Conservation (phyloP, 768 basidiomycete species). For the Hypsizygus marmoreus region DNA sequence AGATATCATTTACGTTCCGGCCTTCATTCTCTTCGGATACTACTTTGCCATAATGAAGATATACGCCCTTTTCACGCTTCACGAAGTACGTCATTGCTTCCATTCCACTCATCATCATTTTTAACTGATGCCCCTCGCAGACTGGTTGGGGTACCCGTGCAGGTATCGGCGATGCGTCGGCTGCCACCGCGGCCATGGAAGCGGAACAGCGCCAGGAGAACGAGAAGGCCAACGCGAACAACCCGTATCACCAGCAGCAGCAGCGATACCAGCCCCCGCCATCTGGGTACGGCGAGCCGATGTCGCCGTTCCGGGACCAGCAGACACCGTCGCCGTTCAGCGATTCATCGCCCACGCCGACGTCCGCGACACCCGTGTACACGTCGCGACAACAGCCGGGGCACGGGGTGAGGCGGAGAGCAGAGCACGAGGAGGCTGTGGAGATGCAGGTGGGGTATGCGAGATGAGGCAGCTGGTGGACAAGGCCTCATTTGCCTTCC, state of each 20-base stretch:
- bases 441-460: slow-evolving; percentile 42
- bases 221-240: slow-evolving; percentile 28
- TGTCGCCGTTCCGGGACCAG: slow-evolving; percentile 32
- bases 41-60: slow-evolving; percentile 96
- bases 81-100: slow-evolving; percentile 60
- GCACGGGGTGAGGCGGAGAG: slow-evolving; percentile 21
- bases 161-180: slow-evolving; percentile 83
- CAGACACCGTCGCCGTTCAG: slow-evolving; percentile 27
- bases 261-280: slow-evolving; percentile 4
- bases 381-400: slow-evolving; percentile 16
- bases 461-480: slow-evolving; percentile 22
- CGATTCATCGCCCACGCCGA: slow-evolving; percentile 19
- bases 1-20: slow-evolving; percentile 82
- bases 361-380: slow-evolving; percentile 22
- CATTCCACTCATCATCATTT: not conserved
- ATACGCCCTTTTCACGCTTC: slow-evolving; percentile 86
- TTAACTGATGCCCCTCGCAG: slow-evolving; percentile 32
- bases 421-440: slow-evolving; percentile 29
- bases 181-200: slow-evolving; percentile 74
- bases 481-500: too few species aligned
- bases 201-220: too few species aligned
- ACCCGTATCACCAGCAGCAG: slow-evolving; percentile 28
- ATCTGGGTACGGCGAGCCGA: slow-evolving; percentile 13
- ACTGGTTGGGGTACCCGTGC: slow-evolving; percentile 97
- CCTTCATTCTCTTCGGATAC: slow-evolving; percentile 87